Evolutionary conservation across 2,329 filamentous ascomycete genomes (phyloP).

Genomic region (Domatiomyces catenatus): DNA sequence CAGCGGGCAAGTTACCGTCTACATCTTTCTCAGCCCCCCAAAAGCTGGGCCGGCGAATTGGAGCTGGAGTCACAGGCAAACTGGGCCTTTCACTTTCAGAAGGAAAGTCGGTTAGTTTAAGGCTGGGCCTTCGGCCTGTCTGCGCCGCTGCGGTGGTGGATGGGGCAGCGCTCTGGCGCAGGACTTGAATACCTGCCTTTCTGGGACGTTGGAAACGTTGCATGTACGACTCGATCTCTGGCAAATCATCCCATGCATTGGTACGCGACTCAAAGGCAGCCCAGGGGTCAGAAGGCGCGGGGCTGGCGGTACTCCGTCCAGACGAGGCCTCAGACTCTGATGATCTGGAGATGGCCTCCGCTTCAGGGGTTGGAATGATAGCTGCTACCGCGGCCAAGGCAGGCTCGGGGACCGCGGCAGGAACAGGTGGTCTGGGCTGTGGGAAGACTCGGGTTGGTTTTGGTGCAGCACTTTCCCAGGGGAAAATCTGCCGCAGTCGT

Average conservation of each 20-base stretch:
- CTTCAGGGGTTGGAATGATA: not conserved
- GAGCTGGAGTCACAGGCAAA: slow-evolving; percentile 78
- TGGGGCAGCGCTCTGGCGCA: slow-evolving; percentile 17
- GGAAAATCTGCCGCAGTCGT: slow-evolving; percentile 58
- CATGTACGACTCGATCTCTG: slow-evolving; percentile 77
- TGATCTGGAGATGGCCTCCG: slow-evolving; percentile 1
- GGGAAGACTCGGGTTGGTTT: slow-evolving; percentile 38
- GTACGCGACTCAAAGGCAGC: slow-evolving; percentile 52
- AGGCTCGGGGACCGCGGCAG: slow-evolving; percentile 12
- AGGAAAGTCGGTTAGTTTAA: slow-evolving; percentile 76
- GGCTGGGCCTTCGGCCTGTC: slow-evolving; percentile 34
- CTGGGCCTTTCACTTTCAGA: slow-evolving; percentile 68
- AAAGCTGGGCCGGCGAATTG: slow-evolving; percentile 52
- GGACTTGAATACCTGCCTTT: slow-evolving; percentile 33
- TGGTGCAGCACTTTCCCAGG: slow-evolving; percentile 64
- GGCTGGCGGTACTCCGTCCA: slow-evolving; percentile 2
- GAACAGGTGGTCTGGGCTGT: slow-evolving; percentile 19
- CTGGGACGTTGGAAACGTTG: slow-evolving; percentile 52
- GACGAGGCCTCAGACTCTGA: slow-evolving; percentile 8
- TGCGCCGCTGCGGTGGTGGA: slow-evolving; percentile 10
- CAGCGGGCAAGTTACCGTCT: slow-evolving; percentile 49
- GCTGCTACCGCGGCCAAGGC: not conserved
- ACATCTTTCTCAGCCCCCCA: slow-evolving; percentile 48
- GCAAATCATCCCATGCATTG: slow-evolving; percentile 89
- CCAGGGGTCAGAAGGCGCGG: slow-evolving; percentile 22